Evolutionary conservation across 2,329 filamentous ascomycete species (phyloP).

Genomic region (Claviceps africana): DNA sequence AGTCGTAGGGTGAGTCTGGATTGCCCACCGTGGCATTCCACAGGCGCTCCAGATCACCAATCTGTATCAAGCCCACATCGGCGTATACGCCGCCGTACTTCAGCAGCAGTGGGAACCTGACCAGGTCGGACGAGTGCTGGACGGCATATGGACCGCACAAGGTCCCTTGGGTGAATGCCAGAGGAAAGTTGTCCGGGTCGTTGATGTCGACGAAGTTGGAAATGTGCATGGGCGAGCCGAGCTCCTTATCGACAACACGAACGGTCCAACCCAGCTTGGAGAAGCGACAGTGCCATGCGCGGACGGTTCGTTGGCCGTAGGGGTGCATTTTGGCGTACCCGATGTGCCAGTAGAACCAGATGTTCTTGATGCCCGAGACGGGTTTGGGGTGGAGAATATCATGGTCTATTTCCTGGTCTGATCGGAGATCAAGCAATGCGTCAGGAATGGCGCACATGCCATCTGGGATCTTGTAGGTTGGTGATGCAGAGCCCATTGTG

Average conservation of each 20-base stretch:
- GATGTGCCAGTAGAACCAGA: constrained; percentile 46
- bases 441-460: constrained; percentile 23
- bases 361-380: constrained; percentile 32
- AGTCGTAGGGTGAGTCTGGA: constrained; percentile 29
- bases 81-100: constrained; percentile 44
- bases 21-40: constrained; percentile 37
- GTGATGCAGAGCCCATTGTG: neutral
- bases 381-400: constrained; percentile 25
- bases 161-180: constrained; percentile 33
- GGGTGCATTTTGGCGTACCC: constrained; percentile 34
- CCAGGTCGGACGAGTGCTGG: constrained; percentile 44
- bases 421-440: constrained; percentile 28
- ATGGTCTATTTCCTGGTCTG: constrained; percentile 31
- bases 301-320: constrained; percentile 37
- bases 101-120: constrained; percentile 42
- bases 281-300: constrained; percentile 40
- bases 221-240: constrained; percentile 32
- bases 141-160: constrained; percentile 34
- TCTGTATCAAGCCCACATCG: constrained; percentile 42
- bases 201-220: constrained; percentile 32
- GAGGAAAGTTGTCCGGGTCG: constrained; percentile 30
- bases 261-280: constrained; percentile 36
- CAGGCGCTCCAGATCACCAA: constrained; percentile 39
- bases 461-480: neutral
- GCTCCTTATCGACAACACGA: constrained; percentile 33